Evolutionary conservation across 23 red algal genomes (phyloP), one percentile per base, ranked within the genome.

Genomic region (Pyropia yezoensis): DNA sequence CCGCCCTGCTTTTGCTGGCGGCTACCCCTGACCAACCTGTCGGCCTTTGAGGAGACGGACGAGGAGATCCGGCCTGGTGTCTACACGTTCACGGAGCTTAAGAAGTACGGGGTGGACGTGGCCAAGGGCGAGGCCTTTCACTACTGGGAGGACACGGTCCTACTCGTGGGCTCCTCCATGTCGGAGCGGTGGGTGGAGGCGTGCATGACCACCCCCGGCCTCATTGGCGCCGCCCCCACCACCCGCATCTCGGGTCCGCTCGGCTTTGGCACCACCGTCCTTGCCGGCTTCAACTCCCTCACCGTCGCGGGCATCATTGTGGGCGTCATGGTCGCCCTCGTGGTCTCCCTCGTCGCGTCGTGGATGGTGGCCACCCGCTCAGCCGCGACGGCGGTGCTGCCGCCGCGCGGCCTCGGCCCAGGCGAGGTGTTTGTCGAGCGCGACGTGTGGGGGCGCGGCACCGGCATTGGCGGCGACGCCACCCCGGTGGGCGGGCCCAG

Each of bases 361-460:
- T 84, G 79, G 79, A 56, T 84, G 28, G 60, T 84, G n/a, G 79
- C 79, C 49, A 67, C 67, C 24, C 55, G 79, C 17, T 68, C 79
- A 58, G 59, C 65, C 33, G 52, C 79, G 23, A 70, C 63, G 14
- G 69, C 57, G 11, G 50, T 23, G 19, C 64, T 62, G 58, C 54
- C 49, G 55, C 69, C 69, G 27, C 65, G 57, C 50, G 64, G 65
- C 27, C 23, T 70, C 27, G 77, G 57, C 7, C 53, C 77, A 9
- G 62, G 71, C 50, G 79, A 84, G 50, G 17, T 75, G 57, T 84
- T 62, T 61, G 79, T 84, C 19, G 79, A 84, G 66, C 57, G 79
- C 63, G 79, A 84, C 56, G 68, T 84, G 24, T 84, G 74, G 29
- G 79, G 79, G 23, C 62, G 79, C 34, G 39, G 39, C 39, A 47